These are phyloP conservation scores for Cytospora chrysosperma DNA, from an alignment of 2,329 filamentous ascomycete species.

Conservation along the genomic window DNA sequence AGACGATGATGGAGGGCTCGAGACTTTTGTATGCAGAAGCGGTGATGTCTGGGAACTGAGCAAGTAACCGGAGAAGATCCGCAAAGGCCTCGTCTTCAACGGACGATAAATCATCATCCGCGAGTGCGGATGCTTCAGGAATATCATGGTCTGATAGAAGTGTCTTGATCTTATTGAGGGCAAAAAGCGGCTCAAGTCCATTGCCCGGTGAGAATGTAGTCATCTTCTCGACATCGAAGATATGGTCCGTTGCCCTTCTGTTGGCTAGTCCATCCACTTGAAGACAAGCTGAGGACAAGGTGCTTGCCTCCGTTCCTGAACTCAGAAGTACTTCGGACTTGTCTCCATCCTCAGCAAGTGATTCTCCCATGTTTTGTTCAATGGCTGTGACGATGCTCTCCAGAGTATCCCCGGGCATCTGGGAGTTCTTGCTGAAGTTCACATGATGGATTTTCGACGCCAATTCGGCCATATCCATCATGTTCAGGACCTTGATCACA, in stretches of 20 bases:
- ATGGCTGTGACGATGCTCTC: slow-evolving; percentile 33
- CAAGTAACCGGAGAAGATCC: slow-evolving; percentile 60
- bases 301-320: neutral
- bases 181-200: slow-evolving; percentile 71
- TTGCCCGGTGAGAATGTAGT: slow-evolving; percentile 72
- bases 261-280: slow-evolving; percentile 73
- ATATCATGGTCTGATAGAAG: slow-evolving; percentile 20
- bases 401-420: slow-evolving; percentile 7
- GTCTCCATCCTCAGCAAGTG: neutral
- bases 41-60: slow-evolving; percentile 65
- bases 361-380: slow-evolving; percentile 38
- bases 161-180: slow-evolving; percentile 57
- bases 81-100: slow-evolving; percentile 45
- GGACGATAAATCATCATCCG: slow-evolving; percentile 22
- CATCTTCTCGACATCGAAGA: slow-evolving; percentile 71
- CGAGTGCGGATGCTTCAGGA: slow-evolving; percentile 14
- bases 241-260: slow-evolving; percentile 52
- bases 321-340: neutral
- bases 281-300: slow-evolving; percentile 64
- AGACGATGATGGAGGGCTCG: slow-evolving; percentile 68
- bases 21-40: slow-evolving; percentile 62
- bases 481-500: slow-evolving; percentile 35
- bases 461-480: slow-evolving; percentile 37
- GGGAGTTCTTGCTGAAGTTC: slow-evolving; percentile 44
- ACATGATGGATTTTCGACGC: slow-evolving; percentile 37